A percentile compares a stretch with the other conserved stretches of the same genome.
phyloP scores from a whole-genome alignment of 2,329 filamentous ascomycete species.

The Xylariaceae sp. region DNA sequence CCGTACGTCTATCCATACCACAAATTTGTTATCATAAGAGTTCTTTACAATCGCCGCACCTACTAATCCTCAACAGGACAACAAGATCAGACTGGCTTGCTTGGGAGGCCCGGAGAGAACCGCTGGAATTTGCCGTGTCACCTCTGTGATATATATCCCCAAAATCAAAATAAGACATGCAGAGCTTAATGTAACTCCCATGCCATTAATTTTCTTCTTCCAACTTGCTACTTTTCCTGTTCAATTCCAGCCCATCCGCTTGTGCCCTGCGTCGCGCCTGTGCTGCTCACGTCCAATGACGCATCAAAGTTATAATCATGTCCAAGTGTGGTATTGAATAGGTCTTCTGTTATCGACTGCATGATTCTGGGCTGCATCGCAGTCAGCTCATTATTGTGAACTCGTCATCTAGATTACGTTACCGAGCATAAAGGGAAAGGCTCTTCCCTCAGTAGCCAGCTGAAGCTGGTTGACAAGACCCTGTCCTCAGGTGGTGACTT shows the following conservation, averaged over 20 bases:
- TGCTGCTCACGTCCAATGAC: too few species aligned
- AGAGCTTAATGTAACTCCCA: not conserved
- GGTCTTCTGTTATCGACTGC: constrained; percentile 4
- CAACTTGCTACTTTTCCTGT: not conserved
- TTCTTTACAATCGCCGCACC: too few species aligned
- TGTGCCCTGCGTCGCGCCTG: constrained; percentile 18
- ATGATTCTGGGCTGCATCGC: constrained; percentile 13
- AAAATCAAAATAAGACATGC: too few species aligned
- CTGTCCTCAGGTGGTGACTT: too few species aligned
- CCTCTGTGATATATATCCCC: constrained; percentile 48
- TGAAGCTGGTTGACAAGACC: too few species aligned
- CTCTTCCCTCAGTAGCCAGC: too few species aligned
- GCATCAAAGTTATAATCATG: too few species aligned
- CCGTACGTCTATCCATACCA: constrained; percentile 57
- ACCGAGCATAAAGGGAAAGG: too few species aligned
- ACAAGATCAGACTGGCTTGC: constrained; percentile 96
- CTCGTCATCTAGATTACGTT: too few species aligned
- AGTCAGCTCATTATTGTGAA: not conserved
- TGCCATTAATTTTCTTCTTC: not conserved
- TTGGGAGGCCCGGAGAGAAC: constrained; percentile 77
- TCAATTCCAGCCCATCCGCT: not conserved
- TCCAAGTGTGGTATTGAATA: not conserved
- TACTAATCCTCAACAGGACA: constrained; percentile 56
- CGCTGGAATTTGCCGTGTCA: constrained; percentile 62
- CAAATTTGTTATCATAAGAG: not conserved